Evolutionary conservation across 192 early-diverging fungal species (phyloP).

Genomic region (Backusella macrospora): DNA sequence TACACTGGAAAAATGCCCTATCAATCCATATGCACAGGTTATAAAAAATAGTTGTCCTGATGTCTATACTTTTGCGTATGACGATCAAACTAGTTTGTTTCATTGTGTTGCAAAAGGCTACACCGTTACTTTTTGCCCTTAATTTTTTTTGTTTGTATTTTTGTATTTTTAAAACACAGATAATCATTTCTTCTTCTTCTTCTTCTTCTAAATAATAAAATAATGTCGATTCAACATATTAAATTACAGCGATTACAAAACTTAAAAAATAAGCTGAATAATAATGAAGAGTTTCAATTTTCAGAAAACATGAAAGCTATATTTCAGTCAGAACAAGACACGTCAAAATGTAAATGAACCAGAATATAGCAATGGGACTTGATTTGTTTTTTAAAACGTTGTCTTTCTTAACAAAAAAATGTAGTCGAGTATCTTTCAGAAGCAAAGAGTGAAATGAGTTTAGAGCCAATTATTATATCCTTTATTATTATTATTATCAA

Average conservation of each 20-base stretch:
- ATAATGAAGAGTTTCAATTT: neutral
- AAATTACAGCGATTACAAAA: neutral
- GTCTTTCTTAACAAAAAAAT: neutral
- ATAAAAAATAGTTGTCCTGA: slow-evolving; percentile 37
- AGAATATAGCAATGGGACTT: neutral
- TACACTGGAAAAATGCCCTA: slow-evolving; percentile 18
- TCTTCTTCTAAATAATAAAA: neutral
- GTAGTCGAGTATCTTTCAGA: neutral
- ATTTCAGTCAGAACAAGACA: neutral
- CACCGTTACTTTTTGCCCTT: slow-evolving; percentile 34
- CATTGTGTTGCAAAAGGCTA: slow-evolving; percentile 26
- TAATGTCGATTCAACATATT: neutral
- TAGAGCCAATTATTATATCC: slow-evolving; percentile 1
- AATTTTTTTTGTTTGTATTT: neutral
- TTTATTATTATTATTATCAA: neutral
- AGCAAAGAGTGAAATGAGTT: neutral
- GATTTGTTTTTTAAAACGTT: neutral
- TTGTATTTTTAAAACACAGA: neutral
- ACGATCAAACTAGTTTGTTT: slow-evolving; percentile 32
- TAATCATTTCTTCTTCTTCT: neutral
- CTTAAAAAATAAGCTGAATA: neutral
- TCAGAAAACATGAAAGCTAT: neutral
- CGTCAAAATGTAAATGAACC: neutral
- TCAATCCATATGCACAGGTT: slow-evolving; percentile 17
- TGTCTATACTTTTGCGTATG: slow-evolving; percentile 37